These are phyloP conservation scores for Leersia perrieri DNA, from an alignment of 176 grass and related monocot species.

Conservation along the genomic window DNA sequence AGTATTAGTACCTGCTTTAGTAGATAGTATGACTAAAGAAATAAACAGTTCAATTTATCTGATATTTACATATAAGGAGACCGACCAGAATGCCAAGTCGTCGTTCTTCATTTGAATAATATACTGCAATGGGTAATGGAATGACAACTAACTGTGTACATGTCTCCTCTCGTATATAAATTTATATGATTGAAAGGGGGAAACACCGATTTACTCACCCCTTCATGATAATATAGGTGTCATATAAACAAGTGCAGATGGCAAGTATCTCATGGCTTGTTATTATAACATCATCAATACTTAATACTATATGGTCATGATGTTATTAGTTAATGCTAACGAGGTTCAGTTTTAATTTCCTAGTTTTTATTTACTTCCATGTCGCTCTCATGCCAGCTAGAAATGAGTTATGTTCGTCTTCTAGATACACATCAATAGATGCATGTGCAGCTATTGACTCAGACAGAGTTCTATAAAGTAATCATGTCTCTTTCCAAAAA, in stretches of 20 bases:
- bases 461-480: slow-evolving; percentile 10
- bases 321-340: slow-evolving; percentile 7
- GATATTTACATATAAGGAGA: not conserved
- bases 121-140: slow-evolving; percentile 22
- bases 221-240: not conserved
- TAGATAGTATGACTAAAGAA: not conserved
- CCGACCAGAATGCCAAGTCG: not conserved
- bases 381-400: slow-evolving; percentile 38
- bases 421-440: slow-evolving; percentile 28
- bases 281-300: slow-evolving; percentile 28
- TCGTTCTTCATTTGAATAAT: not conserved
- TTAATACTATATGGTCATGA: slow-evolving; percentile 23
- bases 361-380: slow-evolving; percentile 19
- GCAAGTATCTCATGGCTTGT: slow-evolving; percentile 15
- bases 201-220: not conserved
- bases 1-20: not conserved
- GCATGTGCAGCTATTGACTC: slow-evolving; percentile 21
- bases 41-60: not conserved
- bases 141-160: slow-evolving; percentile 8
- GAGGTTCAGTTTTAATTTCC: not conserved
- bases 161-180: not conserved
- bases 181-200: not conserved
- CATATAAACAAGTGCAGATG: not conserved
- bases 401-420: slow-evolving; percentile 23
- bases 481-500: slow-evolving; percentile 12